Base-by-base conservation (phyloP, 306 rosid species). In the Vigna radiata region DNA sequence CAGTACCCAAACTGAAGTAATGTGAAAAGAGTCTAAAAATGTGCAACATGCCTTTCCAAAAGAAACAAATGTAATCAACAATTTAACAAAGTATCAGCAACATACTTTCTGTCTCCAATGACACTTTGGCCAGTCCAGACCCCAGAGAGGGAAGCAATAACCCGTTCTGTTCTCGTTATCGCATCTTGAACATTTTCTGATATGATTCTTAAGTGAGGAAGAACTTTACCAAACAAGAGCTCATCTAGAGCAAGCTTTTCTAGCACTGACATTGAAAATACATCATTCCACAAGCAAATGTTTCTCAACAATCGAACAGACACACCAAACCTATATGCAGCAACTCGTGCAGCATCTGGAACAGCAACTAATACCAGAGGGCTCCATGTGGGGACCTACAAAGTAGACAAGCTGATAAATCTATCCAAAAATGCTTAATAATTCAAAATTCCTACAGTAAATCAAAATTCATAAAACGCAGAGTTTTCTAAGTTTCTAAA, bases 241-340 rank as follows among this genome's bases (percentile, higher is more conserved):
- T 89, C 98, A 72, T 94, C 96, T 68, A 94, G 89, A 59, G 89
- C 98, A 81, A 94, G 93, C 89, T 91, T 92, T 85, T 92, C 96
- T 61, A 94, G 69, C 63, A 92, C 87, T 29, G 94, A 81, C 89
- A 85, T 73, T 55, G 92, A 85, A 86, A 92, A 50, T 6, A 50
- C 56, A n/a, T 50, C 98, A 84, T 95, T 92, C 96, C 98, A 95
- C 87, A 86, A 64, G 85, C 97, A 87, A 78, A 92, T 90, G 82
- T 90, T 95, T 86, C 88, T 90, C 89, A 95, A 72, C 82, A 95
- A 83, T 54, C 98, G 92, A 76, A 95, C 95, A 31, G 97, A 89
- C 85, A 86, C 83, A 10, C 98, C 97, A 81, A 90, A 92, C 60
- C 88, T 91, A 88, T 92, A 92, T 62, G 98, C 96, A 68, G 98